phyloP scores from a whole-genome alignment of 768 basidiomycete genomes.

The Amanita pseudoporphyria region DNA sequence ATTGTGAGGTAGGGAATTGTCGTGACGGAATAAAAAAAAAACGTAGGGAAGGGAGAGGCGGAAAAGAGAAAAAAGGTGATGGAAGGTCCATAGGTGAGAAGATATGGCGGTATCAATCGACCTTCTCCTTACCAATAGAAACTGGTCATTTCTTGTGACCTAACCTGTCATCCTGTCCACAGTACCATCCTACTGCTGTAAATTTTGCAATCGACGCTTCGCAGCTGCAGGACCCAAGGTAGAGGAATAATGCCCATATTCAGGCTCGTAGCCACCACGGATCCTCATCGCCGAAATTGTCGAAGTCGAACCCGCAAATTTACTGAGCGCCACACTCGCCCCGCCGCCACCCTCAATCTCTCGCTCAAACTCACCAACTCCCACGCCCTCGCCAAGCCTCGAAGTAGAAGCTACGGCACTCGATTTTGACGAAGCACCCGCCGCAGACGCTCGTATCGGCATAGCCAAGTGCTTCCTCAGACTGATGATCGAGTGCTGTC shows the following conservation, averaged over 20 bases:
- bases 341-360: slow-evolving; percentile 6
- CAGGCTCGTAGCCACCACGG: slow-evolving; percentile 3
- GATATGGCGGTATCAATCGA: not conserved
- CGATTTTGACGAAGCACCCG: not conserved
- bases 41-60: too few species aligned
- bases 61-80: too few species aligned
- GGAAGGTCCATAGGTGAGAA: too few species aligned
- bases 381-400: slow-evolving; percentile 5
- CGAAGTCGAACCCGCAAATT: slow-evolving; percentile 2
- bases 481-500: slow-evolving; percentile 68
- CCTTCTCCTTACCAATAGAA: not conserved
- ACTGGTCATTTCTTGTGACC: not conserved
- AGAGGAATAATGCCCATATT: not conserved
- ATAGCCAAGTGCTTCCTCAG: slow-evolving; percentile 47
- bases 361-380: slow-evolving; percentile 1
- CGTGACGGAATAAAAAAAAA: not conserved
- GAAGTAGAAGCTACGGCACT: slow-evolving; percentile 1
- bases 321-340: slow-evolving; percentile 5
- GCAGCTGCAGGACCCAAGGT: not conserved
- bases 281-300: slow-evolving; percentile 4
- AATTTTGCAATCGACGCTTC: not conserved
- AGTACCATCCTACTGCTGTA: not conserved
- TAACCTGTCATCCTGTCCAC: too few species aligned
- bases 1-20: too few species aligned
- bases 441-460: not conserved